Percentiles rank a stretch among this genome's conserved stretches.
Conservation (phyloP, 345 rosid genomes). For the Lenwebbia sp. region DNA sequence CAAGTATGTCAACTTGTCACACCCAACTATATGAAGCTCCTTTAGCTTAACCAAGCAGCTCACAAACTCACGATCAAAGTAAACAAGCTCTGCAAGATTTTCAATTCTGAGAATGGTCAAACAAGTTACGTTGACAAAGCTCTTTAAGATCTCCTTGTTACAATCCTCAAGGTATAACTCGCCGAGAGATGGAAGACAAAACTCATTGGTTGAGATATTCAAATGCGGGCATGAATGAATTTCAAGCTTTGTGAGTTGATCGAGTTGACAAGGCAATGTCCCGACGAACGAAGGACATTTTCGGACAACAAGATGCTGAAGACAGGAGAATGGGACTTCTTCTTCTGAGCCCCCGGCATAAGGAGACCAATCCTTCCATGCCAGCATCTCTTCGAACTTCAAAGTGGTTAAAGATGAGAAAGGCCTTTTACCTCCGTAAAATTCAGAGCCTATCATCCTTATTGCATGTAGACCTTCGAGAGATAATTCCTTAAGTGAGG, state of each 20-base stretch:
- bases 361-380: not conserved
- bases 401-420: not conserved
- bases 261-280: not conserved
- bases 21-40: not conserved
- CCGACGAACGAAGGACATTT: not conserved
- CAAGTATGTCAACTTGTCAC: not conserved
- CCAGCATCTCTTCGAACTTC: not conserved
- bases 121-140: not conserved
- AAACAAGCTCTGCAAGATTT: not conserved
- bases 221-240: not conserved
- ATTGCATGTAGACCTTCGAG: not conserved
- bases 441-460: not conserved
- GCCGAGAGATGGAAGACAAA: not conserved
- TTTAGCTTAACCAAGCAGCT: not conserved
- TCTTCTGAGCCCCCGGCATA: not conserved
- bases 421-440: not conserved
- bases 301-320: not conserved
- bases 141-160: not conserved
- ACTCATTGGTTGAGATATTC: not conserved
- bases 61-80: not conserved
- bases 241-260: not conserved
- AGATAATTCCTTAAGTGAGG: not conserved
- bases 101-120: not conserved
- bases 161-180: not conserved
- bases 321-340: not conserved